phyloP scores from a whole-genome alignment of 495 filamentous ascomycete genomes.

The Lepidopterella palustris region DNA sequence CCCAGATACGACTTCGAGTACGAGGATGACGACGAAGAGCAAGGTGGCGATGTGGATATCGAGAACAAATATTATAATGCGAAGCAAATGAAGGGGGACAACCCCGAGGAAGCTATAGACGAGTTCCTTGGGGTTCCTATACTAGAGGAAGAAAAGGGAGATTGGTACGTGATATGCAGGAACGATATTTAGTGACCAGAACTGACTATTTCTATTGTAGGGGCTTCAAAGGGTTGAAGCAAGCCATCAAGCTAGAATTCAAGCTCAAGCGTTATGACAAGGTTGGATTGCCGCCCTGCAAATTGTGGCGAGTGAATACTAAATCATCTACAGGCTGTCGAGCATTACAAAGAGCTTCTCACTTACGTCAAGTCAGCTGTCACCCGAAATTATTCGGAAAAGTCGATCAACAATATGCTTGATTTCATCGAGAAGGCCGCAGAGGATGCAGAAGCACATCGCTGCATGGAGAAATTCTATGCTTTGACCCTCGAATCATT shows the following conservation, averaged over 20 bases:
- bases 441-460: slow-evolving; percentile 67
- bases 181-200: background rate
- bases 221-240: slow-evolving; percentile 97
- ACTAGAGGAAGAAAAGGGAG: slow-evolving; percentile 82
- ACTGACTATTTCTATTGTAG: slow-evolving; percentile 33
- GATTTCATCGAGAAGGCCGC: slow-evolving; percentile 94
- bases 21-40: slow-evolving; percentile 82
- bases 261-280: slow-evolving; percentile 76
- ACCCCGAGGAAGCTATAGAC: slow-evolving; percentile 80
- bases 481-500: slow-evolving; percentile 87
- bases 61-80: slow-evolving; percentile 99
- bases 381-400: slow-evolving; percentile 97
- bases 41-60: slow-evolving; percentile 82
- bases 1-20: slow-evolving; percentile 92
- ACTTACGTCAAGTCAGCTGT: slow-evolving; percentile 97
- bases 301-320: slow-evolving; percentile 16
- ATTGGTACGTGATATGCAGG: slow-evolving; percentile 55
- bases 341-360: slow-evolving; percentile 90
- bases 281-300: slow-evolving; percentile 44
- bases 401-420: slow-evolving; percentile 99
- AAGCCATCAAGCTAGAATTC: slow-evolving; percentile 95
- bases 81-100: slow-evolving; percentile 85
- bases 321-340: slow-evolving; percentile 61
- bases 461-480: slow-evolving; percentile 95
- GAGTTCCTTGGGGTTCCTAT: slow-evolving; percentile 85